Conservation (phyloP, 2,329 filamentous ascomycete genomes). For the Botrytis pseudocinerea region DNA sequence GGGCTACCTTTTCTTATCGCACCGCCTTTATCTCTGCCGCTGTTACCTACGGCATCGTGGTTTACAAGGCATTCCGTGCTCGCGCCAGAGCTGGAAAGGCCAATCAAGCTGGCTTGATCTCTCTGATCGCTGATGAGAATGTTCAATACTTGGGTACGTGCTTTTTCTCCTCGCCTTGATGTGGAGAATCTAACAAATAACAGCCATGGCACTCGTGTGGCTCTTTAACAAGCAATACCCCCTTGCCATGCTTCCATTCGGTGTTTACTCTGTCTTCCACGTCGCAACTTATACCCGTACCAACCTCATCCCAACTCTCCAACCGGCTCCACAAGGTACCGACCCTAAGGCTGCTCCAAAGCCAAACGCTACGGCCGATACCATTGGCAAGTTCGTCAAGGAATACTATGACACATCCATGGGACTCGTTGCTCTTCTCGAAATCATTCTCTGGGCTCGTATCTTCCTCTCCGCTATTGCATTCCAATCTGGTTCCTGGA, state of each 20-base stretch:
- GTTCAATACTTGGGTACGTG: constrained; percentile 91
- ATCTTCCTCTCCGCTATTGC: constrained; percentile 77
- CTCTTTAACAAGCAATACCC: constrained; percentile 87
- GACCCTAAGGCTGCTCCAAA: constrained; percentile 56
- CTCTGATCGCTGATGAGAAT: constrained; percentile 85
- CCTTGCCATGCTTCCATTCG: constrained; percentile 88
- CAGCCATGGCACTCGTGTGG: constrained; percentile 94
- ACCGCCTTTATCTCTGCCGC: constrained; percentile 86
- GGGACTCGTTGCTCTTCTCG: constrained; percentile 85
- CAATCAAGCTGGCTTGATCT: constrained; percentile 57
- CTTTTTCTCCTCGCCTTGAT: constrained; percentile 12
- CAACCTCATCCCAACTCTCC: constrained; percentile 85
- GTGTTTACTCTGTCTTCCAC: constrained; percentile 97
- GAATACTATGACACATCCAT: constrained; percentile 96
- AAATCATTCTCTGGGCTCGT: constrained; percentile 85
- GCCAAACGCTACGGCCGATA: constrained; percentile 66
- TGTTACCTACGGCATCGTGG: constrained; percentile 93
- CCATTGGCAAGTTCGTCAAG: constrained; percentile 92
- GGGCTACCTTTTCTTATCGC: constrained; percentile 84
- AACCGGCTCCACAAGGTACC: constrained; percentile 61
- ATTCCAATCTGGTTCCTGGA: constrained; percentile 90
- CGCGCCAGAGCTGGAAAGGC: constrained; percentile 72
- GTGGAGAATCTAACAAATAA: constrained; percentile 27
- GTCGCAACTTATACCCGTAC: constrained; percentile 94
- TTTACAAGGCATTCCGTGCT: constrained; percentile 95